Conservation (phyloP, 2,329 filamentous ascomycete species). For the Botrytis cinerea region DNA sequence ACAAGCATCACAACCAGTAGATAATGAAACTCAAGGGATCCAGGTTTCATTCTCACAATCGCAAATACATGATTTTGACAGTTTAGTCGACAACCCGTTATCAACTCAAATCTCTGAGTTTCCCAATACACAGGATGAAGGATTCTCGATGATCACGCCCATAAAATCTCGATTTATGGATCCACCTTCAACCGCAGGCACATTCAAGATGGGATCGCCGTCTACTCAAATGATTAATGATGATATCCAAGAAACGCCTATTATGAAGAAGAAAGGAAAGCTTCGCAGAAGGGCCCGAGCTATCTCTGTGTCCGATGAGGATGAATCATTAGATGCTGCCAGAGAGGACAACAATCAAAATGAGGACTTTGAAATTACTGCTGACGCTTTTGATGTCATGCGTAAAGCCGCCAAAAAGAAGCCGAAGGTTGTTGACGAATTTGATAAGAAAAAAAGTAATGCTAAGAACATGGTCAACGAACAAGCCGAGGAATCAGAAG, state of each 20-base stretch:
- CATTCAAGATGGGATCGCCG: slow-evolving; percentile 54
- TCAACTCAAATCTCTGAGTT: slow-evolving; percentile 67
- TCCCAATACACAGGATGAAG: slow-evolving; percentile 79
- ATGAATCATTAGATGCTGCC: slow-evolving; percentile 32
- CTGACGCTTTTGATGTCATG: slow-evolving; percentile 55
- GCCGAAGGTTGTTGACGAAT: slow-evolving; percentile 52
- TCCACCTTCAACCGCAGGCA: slow-evolving; percentile 68
- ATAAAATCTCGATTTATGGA: slow-evolving; percentile 67
- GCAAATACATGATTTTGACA: slow-evolving; percentile 60
- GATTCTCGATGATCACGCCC: slow-evolving; percentile 73
- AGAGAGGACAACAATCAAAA: slow-evolving; percentile 32
- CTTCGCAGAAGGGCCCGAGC: slow-evolving; percentile 51
- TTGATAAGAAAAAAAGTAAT: slow-evolving; percentile 83
- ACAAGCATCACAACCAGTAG: slow-evolving; percentile 46
- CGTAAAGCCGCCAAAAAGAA: slow-evolving; percentile 64
- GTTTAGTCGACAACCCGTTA: slow-evolving; percentile 48
- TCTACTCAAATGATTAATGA: slow-evolving; percentile 36
- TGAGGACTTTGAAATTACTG: slow-evolving; percentile 44
- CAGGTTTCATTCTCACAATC: slow-evolving; percentile 61
- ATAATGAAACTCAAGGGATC: slow-evolving; percentile 45
- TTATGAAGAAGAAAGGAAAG: slow-evolving; percentile 61
- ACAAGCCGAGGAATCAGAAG: slow-evolving; percentile 94
- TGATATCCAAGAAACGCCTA: slow-evolving; percentile 62
- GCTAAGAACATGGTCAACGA: slow-evolving; percentile 88
- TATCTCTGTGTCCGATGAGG: slow-evolving; percentile 46